Conservation (phyloP, 768 basidiomycete genomes). For the Pholiota conissans region DNA sequence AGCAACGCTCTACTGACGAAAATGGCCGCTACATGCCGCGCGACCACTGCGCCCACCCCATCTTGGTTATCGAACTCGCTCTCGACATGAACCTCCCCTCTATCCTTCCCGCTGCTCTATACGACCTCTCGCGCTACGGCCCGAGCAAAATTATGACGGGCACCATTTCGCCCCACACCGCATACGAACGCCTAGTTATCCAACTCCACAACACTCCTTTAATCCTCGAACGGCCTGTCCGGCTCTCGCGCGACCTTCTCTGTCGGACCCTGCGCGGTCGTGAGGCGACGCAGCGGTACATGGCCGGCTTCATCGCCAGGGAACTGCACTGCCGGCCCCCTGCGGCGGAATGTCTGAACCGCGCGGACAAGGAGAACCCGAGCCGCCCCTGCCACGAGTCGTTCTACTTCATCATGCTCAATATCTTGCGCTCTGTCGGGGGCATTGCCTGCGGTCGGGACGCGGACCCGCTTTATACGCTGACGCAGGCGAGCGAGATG, state of each 20-base stretch:
- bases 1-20: conserved; percentile 51
- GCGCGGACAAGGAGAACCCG: conserved; percentile 29
- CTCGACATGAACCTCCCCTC: conserved; percentile 57
- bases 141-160: conserved; percentile 68
- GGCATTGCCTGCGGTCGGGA: conserved; percentile 74
- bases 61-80: conserved; percentile 70
- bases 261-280: conserved; percentile 58
- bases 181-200: conserved; percentile 24
- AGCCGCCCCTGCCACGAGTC: conserved; percentile 58
- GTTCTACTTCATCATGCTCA: conserved; percentile 76
- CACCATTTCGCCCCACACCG: conserved; percentile 33
- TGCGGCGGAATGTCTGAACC: conserved; percentile 48
- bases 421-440: conserved; percentile 66
- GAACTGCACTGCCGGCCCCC: conserved; percentile 53
- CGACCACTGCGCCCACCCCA: conserved; percentile 61
- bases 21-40: conserved; percentile 59
- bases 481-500: conserved; percentile 72
- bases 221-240: conserved; percentile 16
- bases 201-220: conserved; percentile 17
- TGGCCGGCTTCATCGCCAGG: conserved; percentile 58
- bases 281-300: conserved; percentile 60
- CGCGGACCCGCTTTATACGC: conserved; percentile 71
- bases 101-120: conserved; percentile 70
- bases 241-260: conserved; percentile 38
- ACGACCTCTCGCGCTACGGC: conserved; percentile 73